phyloP scores from a whole-genome alignment of 139 green algal genomes.

The Tetraselmis striata region DNA sequence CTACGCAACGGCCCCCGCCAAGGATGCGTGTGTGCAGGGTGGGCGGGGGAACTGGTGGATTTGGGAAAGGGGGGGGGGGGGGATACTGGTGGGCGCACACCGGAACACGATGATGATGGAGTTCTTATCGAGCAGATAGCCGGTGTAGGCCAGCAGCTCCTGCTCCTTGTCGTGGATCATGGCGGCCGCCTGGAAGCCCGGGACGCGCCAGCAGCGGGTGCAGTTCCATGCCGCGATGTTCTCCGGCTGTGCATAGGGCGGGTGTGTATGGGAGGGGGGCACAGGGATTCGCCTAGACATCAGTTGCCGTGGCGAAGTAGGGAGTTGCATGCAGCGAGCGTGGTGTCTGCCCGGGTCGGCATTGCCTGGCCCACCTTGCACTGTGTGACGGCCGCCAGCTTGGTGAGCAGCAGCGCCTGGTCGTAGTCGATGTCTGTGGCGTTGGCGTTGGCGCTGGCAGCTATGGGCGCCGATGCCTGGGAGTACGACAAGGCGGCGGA shows the following conservation, averaged over 20 bases:
- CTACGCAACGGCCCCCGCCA: no score
- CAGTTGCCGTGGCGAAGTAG: no score
- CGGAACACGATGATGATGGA: constrained; percentile 48
- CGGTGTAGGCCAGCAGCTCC: constrained; percentile 64
- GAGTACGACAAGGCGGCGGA: no score
- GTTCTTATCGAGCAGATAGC: constrained; percentile 43
- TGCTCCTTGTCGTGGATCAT: constrained; percentile 57
- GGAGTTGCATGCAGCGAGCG: no score
- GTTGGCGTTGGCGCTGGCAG: no score
- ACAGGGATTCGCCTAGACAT: no score
- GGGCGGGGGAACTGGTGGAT: no score
- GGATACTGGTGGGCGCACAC: not conserved
- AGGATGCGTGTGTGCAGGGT: no score
- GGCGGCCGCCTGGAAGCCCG: constrained; percentile 30
- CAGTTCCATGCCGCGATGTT: constrained; percentile 65
- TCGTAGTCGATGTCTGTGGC: not conserved
- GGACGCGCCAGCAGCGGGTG: constrained; percentile 37
- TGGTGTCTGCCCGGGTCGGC: no score
- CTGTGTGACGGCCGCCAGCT: not conserved
- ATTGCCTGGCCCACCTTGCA: not conserved
- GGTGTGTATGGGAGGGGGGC: no score
- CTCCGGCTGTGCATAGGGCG: not conserved
- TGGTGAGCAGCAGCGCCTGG: not conserved
- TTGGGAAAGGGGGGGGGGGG: not conserved
- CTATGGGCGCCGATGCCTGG: no score